Base-by-base conservation (phyloP, 2,329 filamentous ascomycete genomes). In the Penicillium olsonii region DNA sequence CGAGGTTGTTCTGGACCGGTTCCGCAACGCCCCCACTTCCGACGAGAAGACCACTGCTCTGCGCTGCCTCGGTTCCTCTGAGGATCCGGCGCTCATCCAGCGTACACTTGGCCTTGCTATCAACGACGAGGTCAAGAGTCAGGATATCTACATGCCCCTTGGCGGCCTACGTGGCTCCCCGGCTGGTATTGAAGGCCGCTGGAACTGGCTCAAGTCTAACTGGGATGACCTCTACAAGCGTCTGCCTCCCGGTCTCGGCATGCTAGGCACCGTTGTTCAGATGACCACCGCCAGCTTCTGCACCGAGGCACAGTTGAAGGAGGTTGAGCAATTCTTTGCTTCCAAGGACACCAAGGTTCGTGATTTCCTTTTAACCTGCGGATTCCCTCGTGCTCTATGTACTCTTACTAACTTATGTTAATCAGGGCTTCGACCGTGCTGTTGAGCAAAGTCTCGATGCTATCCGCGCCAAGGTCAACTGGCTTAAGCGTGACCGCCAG, bases 11-110 rank as follows among this genome's bases (percentile, higher is more conserved):
- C 75, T 92, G 47, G 78, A 90, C 59, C 84, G 89, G 61, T 94
- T 89, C 76, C 84, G 84, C 60, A 83, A 79, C 11, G 90, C 88
- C 2, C 84, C 80, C 50, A 92, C 87, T 60, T 86, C 84, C 59
- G 91, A 95, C 64, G 91, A 96, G 76, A 90, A 92, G 67, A 96
- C 96, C 73, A 92, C 89, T 11, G 91, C 91, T 1, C 82, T 97
- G 51, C 89, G 92, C 62, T 84, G 82, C 26, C 81, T 97, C 18
- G 92, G 92, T 42, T 84, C 90, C 42, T 85, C 90, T 39, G 86
- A 86, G 67, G 81, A 88, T 48, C 85, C 89, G 1, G 84, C 87
- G 57, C 82, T 96, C 41, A 92, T 96, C 68, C 77, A 94, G 76
- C 84, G 84, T 54, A 92, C 91, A 3, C 80, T 97, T 12, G 81